Base-by-base conservation (phyloP, 257 asterid genomes). In the Fraxinus quadrangulata region DNA sequence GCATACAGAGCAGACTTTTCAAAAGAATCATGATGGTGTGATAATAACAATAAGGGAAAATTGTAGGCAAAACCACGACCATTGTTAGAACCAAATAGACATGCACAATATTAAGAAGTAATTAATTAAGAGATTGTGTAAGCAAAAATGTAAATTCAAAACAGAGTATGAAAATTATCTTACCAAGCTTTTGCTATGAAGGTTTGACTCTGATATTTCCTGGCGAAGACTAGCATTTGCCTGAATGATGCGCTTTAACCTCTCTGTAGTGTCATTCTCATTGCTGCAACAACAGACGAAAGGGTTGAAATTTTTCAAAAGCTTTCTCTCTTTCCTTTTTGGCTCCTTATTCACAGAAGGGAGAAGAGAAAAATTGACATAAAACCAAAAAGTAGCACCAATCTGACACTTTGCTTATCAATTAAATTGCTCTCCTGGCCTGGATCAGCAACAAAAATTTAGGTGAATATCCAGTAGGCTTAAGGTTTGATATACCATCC, bases 251-350 rank as follows among this genome's bases (percentile, higher is more conserved):
- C 82, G 85, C 66, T 89, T 90, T 61, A 95, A 89, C 84, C 97
- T 86, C 87, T 89, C 94, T 6, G 97, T 84, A 61, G 76, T 83
- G 87, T 95, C 99, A 82, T 95, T 93, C 91, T 95, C 99, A 83
- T 93, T 95, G 84, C 99, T 95, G 92, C 90, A 88, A 75, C 77
- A 86, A 56, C 71, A 36, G 81, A 61, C 23, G 37, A 78, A 72
- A 75, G 76, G 49, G 63, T 76, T 47, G 21, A 24, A 16, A 26
- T 17, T 23, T 24, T 61, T 47, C 31, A 61, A 61, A 61, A 61
- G 68, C 33, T 61, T 3, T 61, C 69, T 23, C 28, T 59, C 28
- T 63, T 12, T n/a, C 69, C 36, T 16, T 63, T 17, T 56, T 0
- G 21, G 69, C 36, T 63, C 36, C 59, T 28, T 24, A 51, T 14